phyloP scores from a whole-genome alignment of 257 asterid genomes.

The Gentiana macrophylla region DNA sequence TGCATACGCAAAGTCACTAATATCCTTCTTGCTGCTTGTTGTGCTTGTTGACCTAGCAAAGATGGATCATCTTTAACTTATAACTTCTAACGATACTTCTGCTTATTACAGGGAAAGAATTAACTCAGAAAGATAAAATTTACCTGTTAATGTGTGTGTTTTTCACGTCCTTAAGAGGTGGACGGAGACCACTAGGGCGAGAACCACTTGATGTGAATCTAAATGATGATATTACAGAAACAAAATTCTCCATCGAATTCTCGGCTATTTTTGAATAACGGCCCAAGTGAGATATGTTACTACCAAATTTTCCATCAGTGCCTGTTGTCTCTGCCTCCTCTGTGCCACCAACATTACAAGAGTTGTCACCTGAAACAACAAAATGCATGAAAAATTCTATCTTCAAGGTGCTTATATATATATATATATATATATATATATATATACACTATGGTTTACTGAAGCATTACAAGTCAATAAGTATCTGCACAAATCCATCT shows the following conservation, averaged over 20 bases:
- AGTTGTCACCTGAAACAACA: constrained; percentile 31
- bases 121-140: background rate
- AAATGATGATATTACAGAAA: constrained; percentile 69
- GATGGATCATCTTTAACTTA: background rate
- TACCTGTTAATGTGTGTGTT: constrained; percentile 54
- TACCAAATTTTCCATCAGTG: constrained; percentile 43
- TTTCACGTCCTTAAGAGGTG: constrained; percentile 76
- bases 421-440: too few species aligned
- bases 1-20: constrained; percentile 31
- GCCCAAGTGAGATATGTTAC: constrained; percentile 68
- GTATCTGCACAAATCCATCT: too few species aligned
- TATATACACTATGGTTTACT: too few species aligned
- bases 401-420: too few species aligned
- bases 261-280: constrained; percentile 68
- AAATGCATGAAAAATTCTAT: background rate
- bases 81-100: background rate
- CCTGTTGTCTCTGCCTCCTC: constrained; percentile 15
- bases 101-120: background rate
- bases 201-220: constrained; percentile 66
- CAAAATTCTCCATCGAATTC: constrained; percentile 76
- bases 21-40: constrained; percentile 22
- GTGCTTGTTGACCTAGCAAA: constrained; percentile 26
- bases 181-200: constrained; percentile 91
- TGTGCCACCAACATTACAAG: constrained; percentile 17
- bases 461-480: too few species aligned